Evolutionary conservation across 768 basidiomycete genomes (phyloP).

Genomic region (Pleurotus tuber-regium): DNA sequence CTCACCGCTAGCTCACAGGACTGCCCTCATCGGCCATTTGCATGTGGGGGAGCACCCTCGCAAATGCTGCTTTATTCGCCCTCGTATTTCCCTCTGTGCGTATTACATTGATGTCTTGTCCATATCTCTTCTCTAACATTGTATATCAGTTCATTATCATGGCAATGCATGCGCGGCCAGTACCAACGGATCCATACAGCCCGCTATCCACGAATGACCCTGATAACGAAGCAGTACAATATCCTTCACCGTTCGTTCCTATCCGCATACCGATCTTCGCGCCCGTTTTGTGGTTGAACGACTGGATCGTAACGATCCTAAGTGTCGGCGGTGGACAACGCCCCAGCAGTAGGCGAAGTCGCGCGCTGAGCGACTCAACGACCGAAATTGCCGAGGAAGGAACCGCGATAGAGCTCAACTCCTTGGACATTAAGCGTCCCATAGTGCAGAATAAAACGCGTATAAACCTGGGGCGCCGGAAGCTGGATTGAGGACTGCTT

Average conservation of each 20-base stretch:
- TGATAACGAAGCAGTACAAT: conserved; percentile 44
- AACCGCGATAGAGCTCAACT: conserved; percentile 27
- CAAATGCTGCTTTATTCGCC: conserved; percentile 82
- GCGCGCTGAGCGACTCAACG: conserved; percentile 40
- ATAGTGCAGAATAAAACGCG: conserved; percentile 25
- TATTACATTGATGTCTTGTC: conserved; percentile 12
- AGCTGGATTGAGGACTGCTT: conserved; percentile 38
- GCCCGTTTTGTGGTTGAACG: conserved; percentile 72
- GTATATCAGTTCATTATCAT: conserved; percentile 74
- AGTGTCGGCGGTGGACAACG: conserved; percentile 46
- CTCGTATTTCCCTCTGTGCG: conserved; percentile 77
- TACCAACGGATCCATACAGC: conserved; percentile 75
- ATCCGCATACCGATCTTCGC: conserved; percentile 79
- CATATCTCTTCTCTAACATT: conserved; percentile 7
- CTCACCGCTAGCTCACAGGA: conserved; percentile 37
- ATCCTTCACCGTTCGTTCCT: conserved; percentile 77
- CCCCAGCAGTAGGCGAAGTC: not conserved
- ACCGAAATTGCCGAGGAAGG: conserved; percentile 66
- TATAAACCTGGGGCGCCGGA: conserved; percentile 41
- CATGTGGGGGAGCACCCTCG: conserved; percentile 68
- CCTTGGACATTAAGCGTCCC: conserved; percentile 17
- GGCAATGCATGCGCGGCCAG: conserved; percentile 74
- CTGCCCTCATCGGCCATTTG: conserved; percentile 72
- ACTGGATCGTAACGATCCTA: conserved; percentile 59
- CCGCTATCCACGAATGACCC: conserved; percentile 33